Evolutionary conservation across 352 stramenopile genomes (phyloP).

Genomic region (Phytophthora tentaculata): DNA sequence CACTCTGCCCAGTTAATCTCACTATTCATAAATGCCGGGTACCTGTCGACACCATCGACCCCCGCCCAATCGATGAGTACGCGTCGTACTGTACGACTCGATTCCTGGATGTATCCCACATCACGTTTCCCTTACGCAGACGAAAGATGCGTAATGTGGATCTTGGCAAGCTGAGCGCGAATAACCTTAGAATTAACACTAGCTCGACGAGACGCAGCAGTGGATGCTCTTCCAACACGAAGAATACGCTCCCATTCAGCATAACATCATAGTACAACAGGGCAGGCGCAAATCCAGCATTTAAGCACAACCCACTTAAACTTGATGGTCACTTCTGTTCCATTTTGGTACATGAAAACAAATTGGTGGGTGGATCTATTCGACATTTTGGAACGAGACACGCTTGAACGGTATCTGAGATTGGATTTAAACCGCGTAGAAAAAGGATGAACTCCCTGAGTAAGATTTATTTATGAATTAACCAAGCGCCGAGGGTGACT

Average conservation of each 20-base stretch:
- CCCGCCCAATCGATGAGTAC: constrained; percentile 43
- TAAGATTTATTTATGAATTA: too few relatives aligned
- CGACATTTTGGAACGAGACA: too few relatives aligned
- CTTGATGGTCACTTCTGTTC: too few relatives aligned
- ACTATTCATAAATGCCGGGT: constrained; percentile 37
- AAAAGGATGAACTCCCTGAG: too few relatives aligned
- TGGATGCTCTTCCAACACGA: constrained; percentile 35
- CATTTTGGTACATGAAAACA: too few relatives aligned
- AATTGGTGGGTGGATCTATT: too few relatives aligned
- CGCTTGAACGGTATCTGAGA: too few relatives aligned
- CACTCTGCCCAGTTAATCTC: constrained; percentile 29
- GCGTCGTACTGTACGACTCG: constrained; percentile 41
- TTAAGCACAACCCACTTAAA: too few relatives aligned
- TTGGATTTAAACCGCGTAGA: too few relatives aligned
- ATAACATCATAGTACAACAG: constrained; percentile 22
- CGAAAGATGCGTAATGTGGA: constrained; percentile 15
- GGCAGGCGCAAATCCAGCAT: neutral
- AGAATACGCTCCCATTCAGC: constrained; percentile 27
- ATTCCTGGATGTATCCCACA: constrained; percentile 34
- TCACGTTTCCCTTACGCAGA: constrained; percentile 23
- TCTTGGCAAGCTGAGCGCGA: constrained; percentile 23
- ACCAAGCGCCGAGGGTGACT: too few relatives aligned
- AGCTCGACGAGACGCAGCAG: neutral
- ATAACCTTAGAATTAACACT: neutral
- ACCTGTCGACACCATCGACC: constrained; percentile 24